Base-by-base conservation (phyloP, 495 filamentous ascomycete genomes). In the Diplogelasinospora grovesii region DNA sequence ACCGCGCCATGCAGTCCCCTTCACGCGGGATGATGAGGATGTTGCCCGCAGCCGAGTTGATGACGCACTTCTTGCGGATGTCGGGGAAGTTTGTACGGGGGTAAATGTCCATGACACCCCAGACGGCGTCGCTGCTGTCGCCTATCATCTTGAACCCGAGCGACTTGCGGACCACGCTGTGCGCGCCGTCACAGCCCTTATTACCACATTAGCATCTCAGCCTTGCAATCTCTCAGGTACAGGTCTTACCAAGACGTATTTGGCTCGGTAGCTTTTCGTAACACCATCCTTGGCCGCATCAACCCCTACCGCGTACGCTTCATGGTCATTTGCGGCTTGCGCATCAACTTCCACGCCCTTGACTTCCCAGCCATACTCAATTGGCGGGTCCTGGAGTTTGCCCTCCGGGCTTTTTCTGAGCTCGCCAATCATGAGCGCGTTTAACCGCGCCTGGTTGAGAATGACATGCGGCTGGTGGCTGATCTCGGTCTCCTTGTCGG, bases 81-180 rank as follows among this genome's bases (percentile, higher is more conserved):
- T 84, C 80, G 4, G 86, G 88, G 61, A 90, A 95, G 50, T 80
- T 62, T 1, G 87, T 90, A 4, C 64, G 68, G 4, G 83, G 80
- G 22, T 83, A 75, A 44, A 86, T 70, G 45, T 95, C 88, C 79
- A 92, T 83, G 10, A 93, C 87, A 44, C 88, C 87, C 71, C 71
- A 69, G 26, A 66, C 56, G 22, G 79, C 69, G 57, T 90, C 83
- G 22, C 68, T 81, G 49, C 70, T 80, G 53, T 93, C 85, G 13
- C 86, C 86, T 3, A 82, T 48, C 79, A 93, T 82, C 26, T 70
- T 68, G 54, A 75, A 78, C 3, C 82, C 82, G 15, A 93, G 73
- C 0, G 75, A 71, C 46, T 70, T 74, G 26, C 86, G 75, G 16
- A 88, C 68, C 23, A 62, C 60, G 53, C 79, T 85, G 54, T 88